phyloP scores from a whole-genome alignment of 176 grass and related monocot species.

The Oryza glumipatula region DNA sequence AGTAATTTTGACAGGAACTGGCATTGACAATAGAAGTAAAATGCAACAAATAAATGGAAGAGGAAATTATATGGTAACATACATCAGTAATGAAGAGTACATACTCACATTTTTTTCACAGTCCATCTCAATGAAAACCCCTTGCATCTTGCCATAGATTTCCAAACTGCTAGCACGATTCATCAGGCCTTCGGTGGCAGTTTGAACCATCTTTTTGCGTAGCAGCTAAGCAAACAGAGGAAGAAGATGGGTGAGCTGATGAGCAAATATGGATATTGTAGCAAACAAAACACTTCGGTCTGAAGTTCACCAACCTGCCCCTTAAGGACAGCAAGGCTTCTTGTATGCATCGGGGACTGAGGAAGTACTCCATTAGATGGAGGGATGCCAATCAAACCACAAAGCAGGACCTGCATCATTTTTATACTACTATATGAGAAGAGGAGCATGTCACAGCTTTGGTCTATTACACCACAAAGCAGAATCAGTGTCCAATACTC shows the following conservation, averaged over 20 bases:
- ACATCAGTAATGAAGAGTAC: constrained; percentile 20
- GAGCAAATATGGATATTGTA: not conserved
- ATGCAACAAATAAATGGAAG: not conserved
- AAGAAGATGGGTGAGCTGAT: constrained; percentile 12
- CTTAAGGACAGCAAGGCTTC: constrained; percentile 82
- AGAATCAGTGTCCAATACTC: constrained; percentile 7
- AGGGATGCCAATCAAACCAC: constrained; percentile 88
- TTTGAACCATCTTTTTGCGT: constrained; percentile 83
- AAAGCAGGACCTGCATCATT: constrained; percentile 70
- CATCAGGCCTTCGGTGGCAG: constrained; percentile 67
- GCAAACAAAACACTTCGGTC: constrained; percentile 27
- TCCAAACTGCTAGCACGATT: constrained; percentile 60
- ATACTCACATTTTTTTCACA: constrained; percentile 42
- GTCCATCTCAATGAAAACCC: constrained; percentile 79
- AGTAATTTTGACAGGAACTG: not conserved
- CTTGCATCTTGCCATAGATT: constrained; percentile 92
- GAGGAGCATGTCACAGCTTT: not conserved
- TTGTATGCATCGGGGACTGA: constrained; percentile 98
- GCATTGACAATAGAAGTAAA: not conserved
- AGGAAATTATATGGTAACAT: not conserved
- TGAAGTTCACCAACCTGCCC: constrained; percentile 66
- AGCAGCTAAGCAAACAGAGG: constrained; percentile 57
- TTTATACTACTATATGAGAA: constrained; percentile 37
- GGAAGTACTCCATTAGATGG: constrained; percentile 97
- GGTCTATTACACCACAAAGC: constrained; percentile 50